A percentile compares a stretch with the other conserved stretches of the same genome.
These are phyloP conservation scores for Penicillium aurantiogriseum DNA, from an alignment of 2,329 filamentous ascomycete genomes.

Conservation along the genomic window DNA sequence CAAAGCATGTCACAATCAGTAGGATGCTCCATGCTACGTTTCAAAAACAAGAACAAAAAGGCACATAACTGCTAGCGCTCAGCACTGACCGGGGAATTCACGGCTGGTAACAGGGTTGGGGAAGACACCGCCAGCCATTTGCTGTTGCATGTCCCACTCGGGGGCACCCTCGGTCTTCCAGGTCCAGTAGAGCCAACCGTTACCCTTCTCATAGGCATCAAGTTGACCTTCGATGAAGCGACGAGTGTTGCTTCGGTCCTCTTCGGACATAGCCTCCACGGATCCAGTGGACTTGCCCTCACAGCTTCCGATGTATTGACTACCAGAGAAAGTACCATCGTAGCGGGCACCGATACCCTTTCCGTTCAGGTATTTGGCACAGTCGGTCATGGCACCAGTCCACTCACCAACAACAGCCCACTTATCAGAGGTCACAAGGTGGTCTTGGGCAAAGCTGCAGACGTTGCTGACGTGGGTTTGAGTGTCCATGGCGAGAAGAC, in stretches of 20 bases:
- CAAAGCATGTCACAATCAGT: neutral
- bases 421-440: slow-evolving; percentile 57
- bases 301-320: slow-evolving; percentile 55
- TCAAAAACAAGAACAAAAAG: neutral
- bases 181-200: slow-evolving; percentile 52
- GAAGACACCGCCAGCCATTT: slow-evolving; percentile 48
- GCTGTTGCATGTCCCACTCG: slow-evolving; percentile 49
- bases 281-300: slow-evolving; percentile 48
- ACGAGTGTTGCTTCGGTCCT: slow-evolving; percentile 39
- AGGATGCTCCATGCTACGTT: neutral
- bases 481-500: slow-evolving; percentile 41
- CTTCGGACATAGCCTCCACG: slow-evolving; percentile 44
- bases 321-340: slow-evolving; percentile 52
- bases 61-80: neutral
- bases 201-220: slow-evolving; percentile 44
- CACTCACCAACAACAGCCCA: slow-evolving; percentile 69
- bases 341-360: slow-evolving; percentile 60
- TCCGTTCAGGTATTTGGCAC: slow-evolving; percentile 55
- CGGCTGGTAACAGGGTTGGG: slow-evolving; percentile 43
- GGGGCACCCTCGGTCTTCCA: slow-evolving; percentile 51
- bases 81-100: slow-evolving; percentile 36
- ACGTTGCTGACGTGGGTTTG: slow-evolving; percentile 56
- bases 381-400: slow-evolving; percentile 65
- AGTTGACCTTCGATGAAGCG: slow-evolving; percentile 49
- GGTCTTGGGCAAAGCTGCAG: slow-evolving; percentile 54